phyloP scores from a whole-genome alignment of 352 stramenopile genomes.

The Phytophthora melonis region DNA sequence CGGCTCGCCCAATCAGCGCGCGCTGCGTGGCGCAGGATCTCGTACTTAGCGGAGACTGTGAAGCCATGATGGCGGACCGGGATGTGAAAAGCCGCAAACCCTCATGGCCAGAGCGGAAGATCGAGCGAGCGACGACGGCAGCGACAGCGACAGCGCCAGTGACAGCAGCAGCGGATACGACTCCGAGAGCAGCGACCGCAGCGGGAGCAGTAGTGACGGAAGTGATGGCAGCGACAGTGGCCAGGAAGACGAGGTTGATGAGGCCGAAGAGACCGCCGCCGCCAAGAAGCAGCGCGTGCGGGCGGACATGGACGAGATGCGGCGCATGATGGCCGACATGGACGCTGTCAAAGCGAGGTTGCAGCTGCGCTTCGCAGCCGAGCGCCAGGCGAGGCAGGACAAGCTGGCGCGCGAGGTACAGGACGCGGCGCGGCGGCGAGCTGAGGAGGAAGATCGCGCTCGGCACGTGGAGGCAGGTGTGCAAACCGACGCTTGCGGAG shows the following conservation, averaged over 20 bases:
- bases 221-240: background rate
- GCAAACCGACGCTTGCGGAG: constrained; percentile 14
- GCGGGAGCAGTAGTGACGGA: background rate
- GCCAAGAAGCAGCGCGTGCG: constrained; percentile 49
- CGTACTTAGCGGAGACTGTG: constrained; percentile 37
- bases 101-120: constrained; percentile 27
- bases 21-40: constrained; percentile 39
- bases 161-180: constrained; percentile 13
- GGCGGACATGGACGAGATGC: constrained; percentile 54
- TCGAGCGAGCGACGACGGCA: constrained; percentile 11
- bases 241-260: constrained; percentile 25
- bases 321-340: constrained; percentile 66
- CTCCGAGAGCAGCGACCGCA: constrained; percentile 24
- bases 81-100: constrained; percentile 27
- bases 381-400: constrained; percentile 30
- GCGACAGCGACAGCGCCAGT: constrained; percentile 17
- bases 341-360: constrained; percentile 63
- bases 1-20: constrained; percentile 34
- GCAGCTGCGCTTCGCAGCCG: constrained; percentile 51
- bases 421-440: constrained; percentile 10
- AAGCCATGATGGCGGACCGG: constrained; percentile 24
- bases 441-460: constrained; percentile 7
- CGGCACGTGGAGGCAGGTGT: constrained; percentile 17
- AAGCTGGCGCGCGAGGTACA: constrained; percentile 16
- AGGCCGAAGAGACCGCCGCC: constrained; percentile 17